Evolutionary conservation across 768 basidiomycete genomes (phyloP), one percentile per base, ranked within the genome.

Genomic region (Terana coerulea): DNA sequence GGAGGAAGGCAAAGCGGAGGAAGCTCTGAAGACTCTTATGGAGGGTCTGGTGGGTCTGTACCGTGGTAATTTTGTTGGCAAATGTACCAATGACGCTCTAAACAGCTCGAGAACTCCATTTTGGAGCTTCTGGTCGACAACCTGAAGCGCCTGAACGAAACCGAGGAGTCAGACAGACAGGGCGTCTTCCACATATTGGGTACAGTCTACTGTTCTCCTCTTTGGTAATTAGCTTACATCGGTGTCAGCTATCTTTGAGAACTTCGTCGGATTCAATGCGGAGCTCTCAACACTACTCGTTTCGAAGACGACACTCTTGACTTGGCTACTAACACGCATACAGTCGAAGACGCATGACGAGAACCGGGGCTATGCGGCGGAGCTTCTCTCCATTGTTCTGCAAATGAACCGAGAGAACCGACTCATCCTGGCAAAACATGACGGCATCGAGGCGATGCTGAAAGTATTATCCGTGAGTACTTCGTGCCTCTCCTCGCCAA

Each of bases 151-250:
- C 69, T 99, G n/a, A 90, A 95, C 60, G 95, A 98, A 67, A 67
- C 69, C 17, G 95, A 98, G 66, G 95, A 98, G 62, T 80, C 89
- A 0, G 97, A 98, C 64, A 75, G 83, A 42, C 89, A 91, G 64
- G 97, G 97, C 6, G 79, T 97, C 37, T 98, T 92, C 71, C 92
- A 97, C 63, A 83, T 95, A 28, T 71, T 98, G n/a, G 88, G 89
- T 87, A 60, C 46, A 69, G 30, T 36, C 53, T 26, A n/a, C 37
- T 7, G 2, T 25, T 1, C 26, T 22, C 5, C 19, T n/a, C 2
- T 5, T 34, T n/a, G n/a, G 40, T 14, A 3, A 19, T 17, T 9
- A 30, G 44, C 25, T 17, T 3, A 40, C 14, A 21, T n/a, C 12
- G 5, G 28, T 22, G 10, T 26, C 30, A 91, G 91, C 91, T 28